Evolutionary conservation across 2,329 filamentous ascomycete genomes (phyloP).

Genomic region (Ustulina deusta): DNA sequence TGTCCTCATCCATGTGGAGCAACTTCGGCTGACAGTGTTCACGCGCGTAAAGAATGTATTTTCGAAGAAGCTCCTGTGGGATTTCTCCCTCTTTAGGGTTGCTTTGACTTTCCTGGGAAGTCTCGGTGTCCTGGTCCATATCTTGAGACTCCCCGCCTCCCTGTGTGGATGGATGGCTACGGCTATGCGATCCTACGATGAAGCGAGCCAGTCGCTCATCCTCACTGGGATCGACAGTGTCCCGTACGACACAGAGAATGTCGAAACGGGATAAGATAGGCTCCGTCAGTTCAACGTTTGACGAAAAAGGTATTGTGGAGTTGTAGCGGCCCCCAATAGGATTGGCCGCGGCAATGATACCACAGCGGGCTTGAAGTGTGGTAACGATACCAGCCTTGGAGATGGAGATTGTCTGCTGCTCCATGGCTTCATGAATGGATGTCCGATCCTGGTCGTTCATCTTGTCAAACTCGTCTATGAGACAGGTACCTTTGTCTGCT

Average conservation of each 20-base stretch:
- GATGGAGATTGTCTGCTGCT: constrained; percentile 99
- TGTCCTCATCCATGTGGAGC: constrained; percentile 98
- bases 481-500: constrained; percentile 91
- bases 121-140: constrained; percentile 67
- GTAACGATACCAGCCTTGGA: constrained; percentile 99
- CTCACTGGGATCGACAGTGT: constrained; percentile 91
- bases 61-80: constrained; percentile 88
- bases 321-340: constrained; percentile 97
- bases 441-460: constrained; percentile 99
- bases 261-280: constrained; percentile 98
- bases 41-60: constrained; percentile 96
- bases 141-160: constrained; percentile 69
- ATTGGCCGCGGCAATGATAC: constrained; percentile 96
- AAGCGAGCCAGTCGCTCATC: constrained; percentile 95
- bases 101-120: constrained; percentile 48
- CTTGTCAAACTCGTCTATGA: constrained; percentile 99
- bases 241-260: constrained; percentile 93
- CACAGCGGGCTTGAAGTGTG: constrained; percentile 93
- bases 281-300: constrained; percentile 97
- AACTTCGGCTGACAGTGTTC: constrained; percentile 92
- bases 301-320: constrained; percentile 92
- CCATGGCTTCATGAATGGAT: constrained; percentile 99
- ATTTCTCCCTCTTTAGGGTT: constrained; percentile 73
- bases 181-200: constrained; percentile 92
- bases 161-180: constrained; percentile 77